Evolutionary conservation across 1,284 basidiomycete genomes (phyloP).

Genomic region (Cerioporus squamosus): DNA sequence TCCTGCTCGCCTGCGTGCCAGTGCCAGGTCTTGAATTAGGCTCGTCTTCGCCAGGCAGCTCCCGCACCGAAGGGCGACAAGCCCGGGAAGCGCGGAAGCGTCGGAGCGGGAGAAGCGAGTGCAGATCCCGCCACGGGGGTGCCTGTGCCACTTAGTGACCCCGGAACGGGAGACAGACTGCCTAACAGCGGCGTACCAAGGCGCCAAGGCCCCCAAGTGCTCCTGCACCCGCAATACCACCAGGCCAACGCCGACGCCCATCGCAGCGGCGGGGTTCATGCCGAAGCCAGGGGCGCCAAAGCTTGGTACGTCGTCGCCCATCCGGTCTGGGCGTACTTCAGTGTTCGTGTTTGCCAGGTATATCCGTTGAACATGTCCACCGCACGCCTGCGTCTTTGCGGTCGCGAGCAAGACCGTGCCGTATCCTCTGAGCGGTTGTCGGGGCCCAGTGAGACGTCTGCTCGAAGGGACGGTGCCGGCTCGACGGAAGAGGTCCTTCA

Average conservation of each 20-base stretch:
- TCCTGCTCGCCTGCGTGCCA: constrained; percentile 41
- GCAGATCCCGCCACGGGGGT: constrained; percentile 6
- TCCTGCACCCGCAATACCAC: constrained; percentile 4
- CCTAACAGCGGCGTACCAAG: constrained; percentile 15
- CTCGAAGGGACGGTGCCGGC: constrained; percentile 94
- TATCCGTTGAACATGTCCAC: constrained; percentile 92
- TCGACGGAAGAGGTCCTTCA: constrained; percentile 96
- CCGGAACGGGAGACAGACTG: constrained; percentile 13
- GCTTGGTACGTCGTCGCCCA: constrained; percentile 56
- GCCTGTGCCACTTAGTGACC: constrained; percentile 10
- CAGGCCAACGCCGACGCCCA: neutral
- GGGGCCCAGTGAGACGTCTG: constrained; percentile 91
- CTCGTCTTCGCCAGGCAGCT: constrained; percentile 7
- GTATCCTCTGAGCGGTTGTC: constrained; percentile 93
- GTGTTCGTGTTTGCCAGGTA: constrained; percentile 88
- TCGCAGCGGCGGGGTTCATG: neutral
- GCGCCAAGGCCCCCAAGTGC: constrained; percentile 9
- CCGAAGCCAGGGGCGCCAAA: constrained; percentile 30
- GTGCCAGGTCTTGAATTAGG: constrained; percentile 20
- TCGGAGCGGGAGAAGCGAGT: constrained; percentile 18
- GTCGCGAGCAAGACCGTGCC: constrained; percentile 92
- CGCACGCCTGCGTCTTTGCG: constrained; percentile 87
- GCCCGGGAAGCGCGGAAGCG: constrained; percentile 4
- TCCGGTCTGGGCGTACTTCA: constrained; percentile 89
- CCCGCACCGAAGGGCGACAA: constrained; percentile 13